phyloP scores from a whole-genome alignment of 1,284 basidiomycete species.

The Sanghuangporus sanghuang region DNA sequence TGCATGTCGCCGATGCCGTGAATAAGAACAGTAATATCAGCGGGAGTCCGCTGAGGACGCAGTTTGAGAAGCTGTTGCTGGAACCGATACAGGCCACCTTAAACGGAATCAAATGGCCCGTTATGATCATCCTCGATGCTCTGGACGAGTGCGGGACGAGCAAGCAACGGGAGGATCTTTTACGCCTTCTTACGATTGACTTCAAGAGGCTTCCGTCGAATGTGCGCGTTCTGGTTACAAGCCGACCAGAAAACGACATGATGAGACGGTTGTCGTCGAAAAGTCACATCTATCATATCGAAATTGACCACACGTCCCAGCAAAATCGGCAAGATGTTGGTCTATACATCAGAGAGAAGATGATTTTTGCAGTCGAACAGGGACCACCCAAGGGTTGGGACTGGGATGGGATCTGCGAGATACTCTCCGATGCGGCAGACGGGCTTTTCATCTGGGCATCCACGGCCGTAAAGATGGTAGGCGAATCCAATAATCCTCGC shows the following conservation, averaged over 20 bases:
- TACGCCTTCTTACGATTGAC: background rate
- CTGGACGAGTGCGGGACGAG: background rate
- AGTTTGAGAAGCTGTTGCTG: background rate
- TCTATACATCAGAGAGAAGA: background rate
- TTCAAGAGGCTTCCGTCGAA: background rate
- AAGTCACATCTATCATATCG: background rate
- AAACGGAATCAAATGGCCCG: background rate
- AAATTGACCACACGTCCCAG: background rate
- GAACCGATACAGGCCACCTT: background rate
- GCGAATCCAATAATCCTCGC: background rate
- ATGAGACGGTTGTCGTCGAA: background rate
- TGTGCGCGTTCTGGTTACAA: background rate
- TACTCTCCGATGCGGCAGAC: background rate
- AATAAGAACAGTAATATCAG: no score
- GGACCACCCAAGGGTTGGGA: background rate
- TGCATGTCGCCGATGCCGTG: no score
- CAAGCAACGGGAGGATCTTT: background rate
- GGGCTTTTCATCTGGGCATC: conserved; percentile 5
- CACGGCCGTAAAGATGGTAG: background rate
- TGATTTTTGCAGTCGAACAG: background rate
- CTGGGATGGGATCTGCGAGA: background rate
- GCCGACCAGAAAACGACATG: background rate
- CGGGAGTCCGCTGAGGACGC: no score
- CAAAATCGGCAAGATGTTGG: background rate
- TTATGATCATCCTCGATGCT: background rate